phyloP scores from a whole-genome alignment of 2,329 filamentous ascomycete genomes.

The Hypoxylon sp. region DNA sequence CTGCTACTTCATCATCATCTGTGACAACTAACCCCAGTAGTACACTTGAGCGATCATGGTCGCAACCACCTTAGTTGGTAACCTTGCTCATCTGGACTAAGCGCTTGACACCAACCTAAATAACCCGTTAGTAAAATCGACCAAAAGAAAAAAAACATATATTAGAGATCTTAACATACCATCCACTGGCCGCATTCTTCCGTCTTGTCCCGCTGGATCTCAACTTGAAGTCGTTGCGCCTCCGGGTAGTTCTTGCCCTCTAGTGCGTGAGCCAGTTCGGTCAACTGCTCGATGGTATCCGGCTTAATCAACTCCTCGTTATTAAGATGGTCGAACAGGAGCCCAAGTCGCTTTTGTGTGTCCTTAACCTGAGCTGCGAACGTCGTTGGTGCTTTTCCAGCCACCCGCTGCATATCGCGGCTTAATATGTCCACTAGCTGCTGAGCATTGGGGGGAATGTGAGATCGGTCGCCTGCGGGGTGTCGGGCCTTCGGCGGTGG shows the following conservation, averaged over 20 bases:
- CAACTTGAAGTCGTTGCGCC: conserved; percentile 74
- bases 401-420: conserved; percentile 88
- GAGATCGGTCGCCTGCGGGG: conserved; percentile 85
- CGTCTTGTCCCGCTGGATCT: conserved; percentile 78
- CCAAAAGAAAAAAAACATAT: neutral
- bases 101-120: conserved; percentile 76
- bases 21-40: neutral
- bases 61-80: conserved; percentile 51
- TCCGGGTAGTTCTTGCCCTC: conserved; percentile 73
- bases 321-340: conserved; percentile 97
- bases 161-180: conserved; percentile 62
- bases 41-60: neutral
- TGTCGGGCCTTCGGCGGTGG: conserved; percentile 70
- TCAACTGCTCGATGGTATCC: conserved; percentile 75
- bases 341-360: conserved; percentile 88
- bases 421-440: conserved; percentile 83
- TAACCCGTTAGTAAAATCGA: conserved; percentile 51
- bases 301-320: conserved; percentile 89
- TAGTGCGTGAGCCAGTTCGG: conserved; percentile 70
- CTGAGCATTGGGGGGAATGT: conserved; percentile 81
- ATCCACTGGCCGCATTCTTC: conserved; percentile 89
- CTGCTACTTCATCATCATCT: conserved; percentile 23
- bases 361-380: conserved; percentile 92
- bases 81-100: conserved; percentile 82
- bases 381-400: conserved; percentile 81